Evolutionary conservation across 306 rosid species (phyloP).

Genomic region (Macrotyloma uniflorum): DNA sequence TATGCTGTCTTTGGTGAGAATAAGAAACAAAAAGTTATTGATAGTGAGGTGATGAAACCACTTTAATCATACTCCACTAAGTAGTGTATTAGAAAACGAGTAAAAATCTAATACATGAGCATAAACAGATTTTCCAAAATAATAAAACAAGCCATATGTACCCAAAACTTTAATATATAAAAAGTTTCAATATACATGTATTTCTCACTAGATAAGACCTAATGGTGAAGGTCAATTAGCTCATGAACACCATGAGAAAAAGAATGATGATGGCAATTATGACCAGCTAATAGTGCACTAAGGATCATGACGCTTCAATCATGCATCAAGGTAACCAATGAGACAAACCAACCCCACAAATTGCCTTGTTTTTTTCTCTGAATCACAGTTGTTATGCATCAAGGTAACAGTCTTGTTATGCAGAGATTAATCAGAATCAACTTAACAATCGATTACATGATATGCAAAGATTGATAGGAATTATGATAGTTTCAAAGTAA

Average conservation of each 20-base stretch:
- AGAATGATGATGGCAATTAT: not conserved
- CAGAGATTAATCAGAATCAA: not conserved
- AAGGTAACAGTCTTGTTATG: not conserved
- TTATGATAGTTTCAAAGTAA: not conserved
- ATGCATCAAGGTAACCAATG: constrained; percentile 22
- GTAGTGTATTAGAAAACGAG: not conserved
- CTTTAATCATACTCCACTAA: constrained; percentile 27
- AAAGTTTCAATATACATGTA: not conserved
- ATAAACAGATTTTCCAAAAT: not conserved
- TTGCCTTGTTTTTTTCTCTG: not conserved
- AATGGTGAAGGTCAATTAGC: constrained; percentile 1
- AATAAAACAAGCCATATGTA: not conserved
- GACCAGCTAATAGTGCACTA: not conserved
- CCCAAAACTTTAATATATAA: not conserved
- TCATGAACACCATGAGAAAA: not conserved
- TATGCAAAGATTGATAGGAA: not conserved
- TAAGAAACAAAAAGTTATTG: constrained; percentile 28
- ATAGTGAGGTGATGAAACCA: not conserved
- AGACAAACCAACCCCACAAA: constrained; percentile 16
- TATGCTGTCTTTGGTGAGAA: not conserved
- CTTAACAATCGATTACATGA: not conserved
- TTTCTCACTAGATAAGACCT: not conserved
- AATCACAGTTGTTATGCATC: not conserved
- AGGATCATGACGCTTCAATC: constrained; percentile 14
- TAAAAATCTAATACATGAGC: not conserved